Evolutionary conservation across 768 basidiomycete genomes (phyloP), one percentile per base, ranked within the genome.

Genomic region (Melanogaster broomeanus): DNA sequence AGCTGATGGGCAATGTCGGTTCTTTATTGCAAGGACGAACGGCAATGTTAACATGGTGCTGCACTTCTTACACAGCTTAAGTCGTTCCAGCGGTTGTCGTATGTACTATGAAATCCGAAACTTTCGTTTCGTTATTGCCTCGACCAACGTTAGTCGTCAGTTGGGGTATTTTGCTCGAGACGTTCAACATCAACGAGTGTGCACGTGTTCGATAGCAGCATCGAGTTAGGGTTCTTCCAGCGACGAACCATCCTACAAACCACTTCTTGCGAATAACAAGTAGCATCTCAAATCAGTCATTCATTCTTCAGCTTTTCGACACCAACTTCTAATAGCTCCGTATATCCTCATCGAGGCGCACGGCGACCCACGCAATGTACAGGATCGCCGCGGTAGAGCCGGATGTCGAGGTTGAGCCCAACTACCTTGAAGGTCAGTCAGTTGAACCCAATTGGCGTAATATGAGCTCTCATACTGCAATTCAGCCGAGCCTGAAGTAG

Each of bases 1-100:
- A 81, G 75, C 80, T 82, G 80, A 82, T 67, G 70, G 67, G 65
- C 50, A 52, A 16, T 21, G 15, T 30, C 42, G n/a, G 18, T 37
- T 37, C 35, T 37, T 3, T 37, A 7, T 8, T 10, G n/a, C n/a
- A 37, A n/a, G 2, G 18, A 18, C 8, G 6, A 8, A 5, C 18
- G n/a, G 12, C n/a, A n/a, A n/a, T n/a, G n/a, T 11, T 2, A 37
- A n/a, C 10, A 31, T 15, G 31, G 13, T 10, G 6, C 35, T 37
- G n/a, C 35, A 37, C 13, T 8, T 12, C 8, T 8, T 18, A 3
- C 18, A 37, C 15, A 19, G n/a, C 35, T 37, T 13, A 15, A 3
- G 31, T 31, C 31, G 31, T 31, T 13, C 31, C 13, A 15, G 31
- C 31, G 31, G 10, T 31, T 31, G 31, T 30, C 30, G 30, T 30